phyloP scores from a whole-genome alignment of 78 protist species.

The Bodo saltans region DNA sequence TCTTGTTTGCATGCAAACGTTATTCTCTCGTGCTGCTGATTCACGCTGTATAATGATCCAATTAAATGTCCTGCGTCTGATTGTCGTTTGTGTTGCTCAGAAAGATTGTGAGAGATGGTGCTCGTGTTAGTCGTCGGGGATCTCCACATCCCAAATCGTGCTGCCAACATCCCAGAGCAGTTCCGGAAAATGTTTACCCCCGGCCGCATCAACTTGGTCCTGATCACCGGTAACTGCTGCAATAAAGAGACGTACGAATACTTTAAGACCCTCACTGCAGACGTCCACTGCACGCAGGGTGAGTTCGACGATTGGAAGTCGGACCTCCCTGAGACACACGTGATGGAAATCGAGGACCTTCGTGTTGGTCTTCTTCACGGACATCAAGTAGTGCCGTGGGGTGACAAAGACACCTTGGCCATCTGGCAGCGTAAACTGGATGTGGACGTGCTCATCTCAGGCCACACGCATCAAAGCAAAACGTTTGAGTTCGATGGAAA shows the following conservation, averaged over 20 bases:
- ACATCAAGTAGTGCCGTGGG: conserved; percentile 91
- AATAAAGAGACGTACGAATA: conserved; percentile 74
- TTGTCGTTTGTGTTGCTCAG: no score
- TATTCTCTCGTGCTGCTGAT: no score
- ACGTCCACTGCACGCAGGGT: conserved; percentile 85
- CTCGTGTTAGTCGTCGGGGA: conserved; percentile 96
- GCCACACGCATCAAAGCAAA: conserved; percentile 83
- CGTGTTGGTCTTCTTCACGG: conserved; percentile 97
- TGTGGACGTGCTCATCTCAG: conserved; percentile 88
- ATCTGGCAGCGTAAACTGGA: conserved; percentile 90
- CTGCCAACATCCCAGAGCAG: conserved; percentile 73
- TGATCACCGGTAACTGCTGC: conserved; percentile 96
- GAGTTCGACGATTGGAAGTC: conserved; percentile 85
- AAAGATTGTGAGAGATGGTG: conserved; percentile 14
- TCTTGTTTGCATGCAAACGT: no score
- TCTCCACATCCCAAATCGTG: conserved; percentile 94
- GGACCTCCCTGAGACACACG: conserved; percentile 56
- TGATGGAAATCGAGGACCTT: conserved; percentile 83
- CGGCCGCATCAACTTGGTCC: conserved; percentile 86
- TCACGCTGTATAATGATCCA: no score
- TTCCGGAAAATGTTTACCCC: conserved; percentile 89
- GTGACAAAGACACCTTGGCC: conserved; percentile 77
- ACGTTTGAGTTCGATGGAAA: conserved; percentile 69
- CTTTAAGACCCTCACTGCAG: conserved; percentile 76
- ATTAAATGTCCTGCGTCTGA: no score